Base-by-base conservation (phyloP, 495 filamentous ascomycete genomes). In the Viridothelium virens region DNA sequence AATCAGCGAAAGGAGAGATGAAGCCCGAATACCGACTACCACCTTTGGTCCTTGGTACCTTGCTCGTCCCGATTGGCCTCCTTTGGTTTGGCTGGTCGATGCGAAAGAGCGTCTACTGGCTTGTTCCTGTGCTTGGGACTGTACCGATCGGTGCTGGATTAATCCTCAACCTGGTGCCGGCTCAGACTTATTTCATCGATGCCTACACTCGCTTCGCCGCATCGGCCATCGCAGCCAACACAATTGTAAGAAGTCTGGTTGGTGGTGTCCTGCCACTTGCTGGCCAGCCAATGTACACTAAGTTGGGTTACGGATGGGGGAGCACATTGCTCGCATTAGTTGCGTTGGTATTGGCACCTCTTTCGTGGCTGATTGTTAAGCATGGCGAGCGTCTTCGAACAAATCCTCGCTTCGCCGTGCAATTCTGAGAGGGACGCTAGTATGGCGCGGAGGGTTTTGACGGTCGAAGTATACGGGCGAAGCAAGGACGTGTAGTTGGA, bases 111-210 rank as follows among this genome's bases (percentile, higher is more conserved):
- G 67, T 65, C 38, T 36, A 39, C 72, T 93, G 88, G 88, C 87
- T 91, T 56, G 80, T 80, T 34, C 89, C 89, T 0, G 87, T 91
- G 69, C 84, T 92, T 65, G 89, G 89, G 2, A 82, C 83, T 3
- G 73, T 75, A 0, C 70, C 91, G 14, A 86, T 90, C 70, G 72
- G 72, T 14, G 73, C 73, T 1, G 87, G 87, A 4, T 81, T 78
- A 6, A 88, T 90, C 64, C 79, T 88, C 5, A 77, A 80, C 0
- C 88, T 88, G 72, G 88, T 90, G 75, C 87, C 84, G 67, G 83
- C 86, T 39, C 86, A 89, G 77, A 85, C 85, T 7, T 94, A 90
- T 70, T 76, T 91, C 61, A 84, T 92, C 18, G 91, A 96, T 72
- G 75, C 86, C 9, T 92, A 92, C 74, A 84, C 85, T 34, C 80